These are phyloP conservation scores for Rutstroemia sp. DNA, from an alignment of 2,329 filamentous ascomycete species.

Conservation along the genomic window DNA sequence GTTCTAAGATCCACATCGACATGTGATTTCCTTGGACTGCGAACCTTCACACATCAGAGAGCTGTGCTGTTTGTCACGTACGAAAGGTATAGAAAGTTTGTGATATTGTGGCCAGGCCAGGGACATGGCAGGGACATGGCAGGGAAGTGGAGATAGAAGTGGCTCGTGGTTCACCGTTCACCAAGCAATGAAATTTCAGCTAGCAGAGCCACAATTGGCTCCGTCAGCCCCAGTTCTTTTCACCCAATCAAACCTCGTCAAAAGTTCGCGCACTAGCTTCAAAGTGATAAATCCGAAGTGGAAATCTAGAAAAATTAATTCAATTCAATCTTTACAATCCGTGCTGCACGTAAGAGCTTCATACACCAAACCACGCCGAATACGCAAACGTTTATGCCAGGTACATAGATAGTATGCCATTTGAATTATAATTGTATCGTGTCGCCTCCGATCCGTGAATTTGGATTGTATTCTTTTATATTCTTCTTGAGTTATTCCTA, in stretches of 20 bases:
- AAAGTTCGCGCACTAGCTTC: conserved; percentile 5
- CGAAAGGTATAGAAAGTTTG: no score
- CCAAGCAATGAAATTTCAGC: no score
- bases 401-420: not conserved
- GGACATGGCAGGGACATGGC: no score
- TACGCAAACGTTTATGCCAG: no score
- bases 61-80: no score
- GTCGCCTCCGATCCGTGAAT: no score
- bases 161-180: no score
- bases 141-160: no score
- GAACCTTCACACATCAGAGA: not conserved
- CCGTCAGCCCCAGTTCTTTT: not conserved
- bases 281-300: not conserved
- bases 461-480: not conserved
- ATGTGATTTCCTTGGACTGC: not conserved
- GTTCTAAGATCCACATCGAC: conserved; percentile 4
- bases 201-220: not conserved
- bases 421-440: not conserved
- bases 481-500: not conserved
- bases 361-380: no score
- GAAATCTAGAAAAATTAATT: conserved; percentile 10
- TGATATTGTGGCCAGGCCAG: no score
- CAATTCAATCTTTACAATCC: not conserved
- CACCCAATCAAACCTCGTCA: conserved; percentile 1
- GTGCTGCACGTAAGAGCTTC: not conserved